These are phyloP conservation scores for Coelastrella sp. DNA, from an alignment of 139 green algal genomes.

Conservation along the genomic window DNA sequence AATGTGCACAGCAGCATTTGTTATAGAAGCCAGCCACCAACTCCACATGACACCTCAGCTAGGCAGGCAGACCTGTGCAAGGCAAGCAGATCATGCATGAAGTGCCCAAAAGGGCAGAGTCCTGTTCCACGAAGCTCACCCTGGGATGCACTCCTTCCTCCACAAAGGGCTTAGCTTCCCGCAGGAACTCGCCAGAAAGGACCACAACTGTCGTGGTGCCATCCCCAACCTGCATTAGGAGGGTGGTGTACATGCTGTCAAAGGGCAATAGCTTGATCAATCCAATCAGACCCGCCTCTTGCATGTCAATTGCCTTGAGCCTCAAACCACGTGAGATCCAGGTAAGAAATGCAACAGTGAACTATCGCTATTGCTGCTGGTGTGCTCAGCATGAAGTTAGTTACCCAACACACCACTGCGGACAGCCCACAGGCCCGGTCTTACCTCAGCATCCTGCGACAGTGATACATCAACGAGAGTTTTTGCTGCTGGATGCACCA, in stretches of 20 bases:
- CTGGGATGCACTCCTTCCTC: slow-evolving; percentile 98
- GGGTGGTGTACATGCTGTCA: not conserved
- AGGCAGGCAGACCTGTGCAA: too few relatives aligned
- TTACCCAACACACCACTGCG: too few relatives aligned
- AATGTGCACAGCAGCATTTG: too few relatives aligned
- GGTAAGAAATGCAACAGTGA: too few relatives aligned
- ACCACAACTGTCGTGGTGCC: slow-evolving; percentile 99
- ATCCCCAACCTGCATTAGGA: slow-evolving; percentile 90
- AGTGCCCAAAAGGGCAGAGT: too few relatives aligned
- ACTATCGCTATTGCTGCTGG: too few relatives aligned
- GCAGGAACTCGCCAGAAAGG: slow-evolving; percentile 95
- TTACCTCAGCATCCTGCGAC: slow-evolving; percentile 94
- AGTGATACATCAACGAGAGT: slow-evolving; percentile 96
- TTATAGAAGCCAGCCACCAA: too few relatives aligned
- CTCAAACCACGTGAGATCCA: not conserved
- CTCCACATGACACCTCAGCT: too few relatives aligned
- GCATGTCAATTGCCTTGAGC: not conserved
- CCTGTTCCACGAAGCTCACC: slow-evolving; percentile 39
- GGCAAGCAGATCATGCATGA: too few relatives aligned
- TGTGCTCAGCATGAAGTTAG: not conserved
- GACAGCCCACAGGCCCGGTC: too few relatives aligned
- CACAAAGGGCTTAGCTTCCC: slow-evolving; percentile 93
- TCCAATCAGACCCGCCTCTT: not conserved
- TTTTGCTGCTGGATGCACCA: slow-evolving; percentile 98
- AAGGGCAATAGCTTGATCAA: not conserved